These are phyloP conservation scores for Tulasnella sp. DNA, from an alignment of 768 basidiomycete species.

Conservation along the genomic window DNA sequence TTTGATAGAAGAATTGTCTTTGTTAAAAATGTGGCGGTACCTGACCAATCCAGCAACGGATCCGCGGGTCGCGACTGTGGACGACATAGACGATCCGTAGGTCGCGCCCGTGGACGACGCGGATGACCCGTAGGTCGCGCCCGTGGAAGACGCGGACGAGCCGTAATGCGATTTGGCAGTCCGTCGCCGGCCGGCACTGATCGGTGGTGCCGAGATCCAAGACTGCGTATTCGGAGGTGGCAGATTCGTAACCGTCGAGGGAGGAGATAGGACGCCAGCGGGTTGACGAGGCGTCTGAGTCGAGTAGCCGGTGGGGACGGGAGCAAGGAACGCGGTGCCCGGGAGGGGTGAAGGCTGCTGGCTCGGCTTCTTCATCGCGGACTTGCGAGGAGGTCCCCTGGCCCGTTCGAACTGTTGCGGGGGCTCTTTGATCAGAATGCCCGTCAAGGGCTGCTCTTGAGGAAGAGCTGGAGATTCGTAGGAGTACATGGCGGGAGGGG, in stretches of 20 bases:
- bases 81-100: too few relatives aligned
- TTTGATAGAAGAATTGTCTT: conserved; percentile 1
- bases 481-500: not conserved
- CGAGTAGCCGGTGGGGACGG: not conserved
- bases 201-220: not conserved
- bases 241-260: not conserved
- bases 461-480: not conserved
- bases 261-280: not conserved
- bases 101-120: too few relatives aligned
- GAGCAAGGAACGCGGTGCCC: not conserved
- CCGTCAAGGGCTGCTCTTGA: not conserved
- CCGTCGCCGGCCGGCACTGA: not conserved
- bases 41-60: not conserved
- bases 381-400: conserved; percentile 1
- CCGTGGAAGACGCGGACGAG: conserved; percentile 12
- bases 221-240: not conserved
- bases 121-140: conserved; percentile 7
- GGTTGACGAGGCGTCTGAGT: conserved; percentile 10
- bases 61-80: not conserved
- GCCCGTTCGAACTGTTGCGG: not conserved
- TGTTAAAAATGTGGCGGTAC: not conserved
- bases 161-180: conserved; percentile 5
- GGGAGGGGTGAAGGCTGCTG: not conserved
- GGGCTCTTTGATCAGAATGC: conserved; percentile 16
- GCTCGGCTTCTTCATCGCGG: conserved; percentile 16